phyloP scores from a whole-genome alignment of 176 grass and related monocot species.

The Lolium perenne region DNA sequence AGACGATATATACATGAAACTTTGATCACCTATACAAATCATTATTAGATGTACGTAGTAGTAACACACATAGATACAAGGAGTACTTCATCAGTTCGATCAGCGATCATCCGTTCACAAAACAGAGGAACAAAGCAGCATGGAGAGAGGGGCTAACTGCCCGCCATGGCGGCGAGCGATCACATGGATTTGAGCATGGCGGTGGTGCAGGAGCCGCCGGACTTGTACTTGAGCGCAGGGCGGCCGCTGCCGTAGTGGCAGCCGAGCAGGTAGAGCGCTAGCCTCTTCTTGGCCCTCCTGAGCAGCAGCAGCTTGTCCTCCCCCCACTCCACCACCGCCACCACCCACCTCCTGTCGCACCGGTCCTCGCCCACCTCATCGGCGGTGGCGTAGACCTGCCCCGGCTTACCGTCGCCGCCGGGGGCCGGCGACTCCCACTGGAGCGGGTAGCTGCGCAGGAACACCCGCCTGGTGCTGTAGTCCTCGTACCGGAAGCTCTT shows the following conservation, averaged over 20 bases:
- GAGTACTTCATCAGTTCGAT: background rate
- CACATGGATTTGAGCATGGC: conserved; percentile 48
- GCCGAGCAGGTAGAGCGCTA: conserved; percentile 65
- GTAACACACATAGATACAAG: background rate
- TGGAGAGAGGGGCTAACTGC: background rate
- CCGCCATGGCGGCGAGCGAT: background rate
- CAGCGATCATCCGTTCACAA: background rate
- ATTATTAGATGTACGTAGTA: background rate
- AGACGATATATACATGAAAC: conserved; percentile 6
- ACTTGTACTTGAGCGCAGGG: conserved; percentile 32
- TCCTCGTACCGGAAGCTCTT: conserved; percentile 87
- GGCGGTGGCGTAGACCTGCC: background rate
- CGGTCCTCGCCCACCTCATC: background rate
- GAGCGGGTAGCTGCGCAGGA: conserved; percentile 85
- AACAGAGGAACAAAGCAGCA: background rate
- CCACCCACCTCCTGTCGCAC: conserved; percentile 34
- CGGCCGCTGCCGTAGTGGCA: conserved; percentile 52
- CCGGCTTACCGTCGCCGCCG: background rate
- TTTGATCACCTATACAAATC: background rate
- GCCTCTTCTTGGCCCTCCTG: conserved; percentile 61
- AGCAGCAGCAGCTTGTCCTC: conserved; percentile 68
- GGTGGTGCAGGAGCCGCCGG: conserved; percentile 9
- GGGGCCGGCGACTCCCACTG: conserved; percentile 61
- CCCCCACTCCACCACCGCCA: conserved; percentile 55
- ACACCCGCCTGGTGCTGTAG: conserved; percentile 74